These are phyloP conservation scores for Lophium mytilinum DNA, from an alignment of 495 filamentous ascomycete genomes.

Conservation along the genomic window DNA sequence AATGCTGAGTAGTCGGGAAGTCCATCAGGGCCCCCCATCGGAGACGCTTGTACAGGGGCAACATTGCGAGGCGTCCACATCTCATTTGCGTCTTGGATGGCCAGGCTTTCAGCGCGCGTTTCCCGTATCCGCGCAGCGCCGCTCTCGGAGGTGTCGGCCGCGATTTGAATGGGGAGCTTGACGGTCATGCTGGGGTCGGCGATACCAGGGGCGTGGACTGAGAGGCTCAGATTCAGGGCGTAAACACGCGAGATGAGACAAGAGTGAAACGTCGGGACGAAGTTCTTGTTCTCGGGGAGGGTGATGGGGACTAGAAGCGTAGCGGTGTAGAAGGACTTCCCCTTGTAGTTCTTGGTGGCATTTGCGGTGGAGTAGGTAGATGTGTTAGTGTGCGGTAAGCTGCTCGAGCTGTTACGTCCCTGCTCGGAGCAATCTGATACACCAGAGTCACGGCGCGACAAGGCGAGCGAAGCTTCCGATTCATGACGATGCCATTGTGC, in stretches of 20 bases:
- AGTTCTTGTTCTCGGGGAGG: conserved; percentile 60
- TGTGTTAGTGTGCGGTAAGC: conserved; percentile 18
- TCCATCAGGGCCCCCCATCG: background rate
- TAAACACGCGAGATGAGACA: conserved; percentile 80
- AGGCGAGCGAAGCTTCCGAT: background rate
- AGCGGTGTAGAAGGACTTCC: conserved; percentile 55
- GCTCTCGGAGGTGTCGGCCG: conserved; percentile 23
- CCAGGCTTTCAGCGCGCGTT: conserved; percentile 1
- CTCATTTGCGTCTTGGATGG: conserved; percentile 3
- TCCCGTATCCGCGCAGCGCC: conserved; percentile 17
- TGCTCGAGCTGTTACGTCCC: conserved; percentile 24
- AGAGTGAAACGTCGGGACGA: conserved; percentile 81
- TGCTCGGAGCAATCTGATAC: conserved; percentile 27
- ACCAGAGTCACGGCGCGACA: conserved; percentile 53
- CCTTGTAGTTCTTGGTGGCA: conserved; percentile 36
- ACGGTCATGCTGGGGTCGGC: conserved; percentile 51
- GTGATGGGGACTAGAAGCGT: conserved; percentile 64
- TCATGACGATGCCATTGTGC: conserved; percentile 57
- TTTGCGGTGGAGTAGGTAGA: conserved; percentile 26
- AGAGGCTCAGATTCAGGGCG: conserved; percentile 58
- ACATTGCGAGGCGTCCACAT: conserved; percentile 16
- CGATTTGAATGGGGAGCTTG: conserved; percentile 71
- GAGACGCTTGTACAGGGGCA: background rate
- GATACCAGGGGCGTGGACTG: conserved; percentile 51
- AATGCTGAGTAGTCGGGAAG: background rate